Percentiles rank a stretch among this genome's conserved stretches.
These are phyloP conservation scores for Vaccinium macrocarpon DNA, from an alignment of 148 eudicot species.

Conservation along the genomic window DNA sequence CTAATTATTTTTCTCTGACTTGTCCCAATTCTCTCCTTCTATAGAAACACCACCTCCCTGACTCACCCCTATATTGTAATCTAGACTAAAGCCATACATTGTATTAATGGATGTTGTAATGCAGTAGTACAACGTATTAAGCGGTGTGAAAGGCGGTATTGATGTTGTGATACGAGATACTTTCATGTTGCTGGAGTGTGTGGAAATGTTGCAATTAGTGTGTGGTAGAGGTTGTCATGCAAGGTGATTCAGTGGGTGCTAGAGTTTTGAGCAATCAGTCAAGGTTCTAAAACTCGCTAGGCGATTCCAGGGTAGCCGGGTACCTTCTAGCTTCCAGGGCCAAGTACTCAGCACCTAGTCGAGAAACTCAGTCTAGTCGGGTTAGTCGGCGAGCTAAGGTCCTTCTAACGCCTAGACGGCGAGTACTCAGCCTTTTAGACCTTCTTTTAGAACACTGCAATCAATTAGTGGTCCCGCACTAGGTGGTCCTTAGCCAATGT, in stretches of 20 bases:
- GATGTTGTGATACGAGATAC: neutral
- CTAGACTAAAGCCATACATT: neutral
- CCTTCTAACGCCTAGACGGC: no score
- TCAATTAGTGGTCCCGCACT: no score
- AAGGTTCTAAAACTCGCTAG: no score
- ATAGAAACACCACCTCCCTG: neutral
- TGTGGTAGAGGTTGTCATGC: neutral
- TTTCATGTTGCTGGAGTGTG: neutral
- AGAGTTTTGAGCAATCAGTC: neutral
- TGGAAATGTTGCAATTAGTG: neutral
- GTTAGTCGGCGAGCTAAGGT: no score
- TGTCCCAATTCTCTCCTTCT: neutral
- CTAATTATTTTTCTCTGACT: neutral
- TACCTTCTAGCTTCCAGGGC: no score
- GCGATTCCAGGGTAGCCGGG: no score
- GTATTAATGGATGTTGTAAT: neutral
- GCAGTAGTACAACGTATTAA: neutral
- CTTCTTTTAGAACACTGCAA: no score
- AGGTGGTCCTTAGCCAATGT: neutral
- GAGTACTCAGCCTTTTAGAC: no score
- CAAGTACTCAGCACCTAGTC: no score
- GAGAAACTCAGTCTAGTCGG: no score
- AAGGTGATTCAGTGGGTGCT: neutral
- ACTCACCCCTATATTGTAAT: neutral
- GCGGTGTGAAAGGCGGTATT: neutral